Evolutionary conservation across 2,329 filamentous ascomycete species (phyloP), one percentile per base, ranked within the genome.

Genomic region (Xylaria sp.): DNA sequence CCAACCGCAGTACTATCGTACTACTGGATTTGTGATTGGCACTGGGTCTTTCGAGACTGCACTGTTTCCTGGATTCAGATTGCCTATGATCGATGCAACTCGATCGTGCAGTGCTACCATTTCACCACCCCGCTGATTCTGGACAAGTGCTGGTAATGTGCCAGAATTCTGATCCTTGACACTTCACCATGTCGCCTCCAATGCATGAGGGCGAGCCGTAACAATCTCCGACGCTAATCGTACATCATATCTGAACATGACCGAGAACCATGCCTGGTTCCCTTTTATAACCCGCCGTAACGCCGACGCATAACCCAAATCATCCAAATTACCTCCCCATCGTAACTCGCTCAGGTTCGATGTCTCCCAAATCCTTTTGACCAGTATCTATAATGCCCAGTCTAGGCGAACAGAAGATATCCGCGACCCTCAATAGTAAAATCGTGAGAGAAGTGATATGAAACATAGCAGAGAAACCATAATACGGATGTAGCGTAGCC

Each of bases 161-260:
- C 50, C 56, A 58, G 32, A 67, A 60, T 13, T 34, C 39, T 39
- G 36, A 45, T 23, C 46, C 60, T 48, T 20, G 56, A 57, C 61
- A 59, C 52, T 46, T 68, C 32, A 62, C 55, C 63, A 10, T 59
- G 45, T 61, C 48, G 60, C 66, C 65, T 63, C 52, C 56, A 30
- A 34, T n/a, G 59, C 28, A 57, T 52, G 15, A 48, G 32, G 60
- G 52, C 61, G 25, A 53, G 12, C 50, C 60, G 52, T 67, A 62
- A 60, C 59, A 60, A 52, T 65, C 60, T 66, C 66, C 64, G 23
- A 50, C 43, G 55, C 59, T 70, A 68, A 68, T 72, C 68, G 63
- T 72, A 72, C 70, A 72, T 66, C 68, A 32, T 70, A 66, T 70
- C 58, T 59, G 58, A 63, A 72, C 65, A 68, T 63, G 67, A 30